phyloP scores from a whole-genome alignment of 352 stramenopile genomes.

The Stramenopiles sp. region DNA sequence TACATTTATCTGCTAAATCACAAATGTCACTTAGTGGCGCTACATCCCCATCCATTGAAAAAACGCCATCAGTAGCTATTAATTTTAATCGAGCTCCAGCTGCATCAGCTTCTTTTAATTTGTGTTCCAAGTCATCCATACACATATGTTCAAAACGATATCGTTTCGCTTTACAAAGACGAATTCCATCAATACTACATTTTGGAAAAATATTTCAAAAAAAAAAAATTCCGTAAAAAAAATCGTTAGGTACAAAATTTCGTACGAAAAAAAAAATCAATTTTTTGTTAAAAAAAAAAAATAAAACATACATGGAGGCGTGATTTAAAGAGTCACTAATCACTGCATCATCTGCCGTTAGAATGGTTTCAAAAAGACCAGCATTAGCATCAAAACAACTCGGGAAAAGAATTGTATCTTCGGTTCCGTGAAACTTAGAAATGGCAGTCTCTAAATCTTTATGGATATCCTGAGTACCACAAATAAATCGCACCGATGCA shows the following conservation, averaged over 20 bases:
- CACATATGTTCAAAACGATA: constrained; percentile 67
- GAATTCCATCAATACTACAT: constrained; percentile 65
- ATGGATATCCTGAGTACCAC: constrained; percentile 56
- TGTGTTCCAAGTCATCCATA: constrained; percentile 43
- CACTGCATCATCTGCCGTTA: constrained; percentile 48
- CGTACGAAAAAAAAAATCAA: constrained; percentile 4
- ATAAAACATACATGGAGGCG: constrained; percentile 19
- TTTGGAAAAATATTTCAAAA: too few species aligned
- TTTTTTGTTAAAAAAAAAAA: too few species aligned
- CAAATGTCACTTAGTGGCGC: constrained; percentile 40
- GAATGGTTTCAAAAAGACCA: constrained; percentile 43
- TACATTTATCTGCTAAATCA: constrained; percentile 11
- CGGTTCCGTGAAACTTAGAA: constrained; percentile 55
- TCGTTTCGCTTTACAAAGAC: constrained; percentile 56
- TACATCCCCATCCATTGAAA: constrained; percentile 69
- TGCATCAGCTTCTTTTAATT: constrained; percentile 46
- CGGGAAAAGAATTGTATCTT: constrained; percentile 64
- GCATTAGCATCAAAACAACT: constrained; percentile 71
- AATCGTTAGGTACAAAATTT: constrained; percentile 4
- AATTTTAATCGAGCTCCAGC: constrained; percentile 43
- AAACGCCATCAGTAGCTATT: constrained; percentile 66
- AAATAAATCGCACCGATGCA: constrained; percentile 63
- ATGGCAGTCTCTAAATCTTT: constrained; percentile 49
- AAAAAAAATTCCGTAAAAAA: too few species aligned
- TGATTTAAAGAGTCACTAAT: constrained; percentile 66